Evolutionary conservation across 1,139 yeast species (phyloP).

Genomic region (Yamadazyma oceani): DNA sequence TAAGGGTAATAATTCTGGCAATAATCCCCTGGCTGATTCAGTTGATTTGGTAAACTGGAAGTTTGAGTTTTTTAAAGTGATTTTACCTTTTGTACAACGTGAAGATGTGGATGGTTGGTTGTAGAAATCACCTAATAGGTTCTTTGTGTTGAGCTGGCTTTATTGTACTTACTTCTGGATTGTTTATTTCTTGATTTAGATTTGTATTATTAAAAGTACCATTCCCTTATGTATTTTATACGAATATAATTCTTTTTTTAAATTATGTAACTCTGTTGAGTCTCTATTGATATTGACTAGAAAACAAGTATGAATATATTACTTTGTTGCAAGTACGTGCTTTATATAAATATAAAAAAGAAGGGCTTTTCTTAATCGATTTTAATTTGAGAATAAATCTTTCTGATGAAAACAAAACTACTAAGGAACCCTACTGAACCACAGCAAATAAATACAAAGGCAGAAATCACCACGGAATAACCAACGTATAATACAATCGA

Average conservation of each 20-base stretch:
- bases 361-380: slow-evolving; percentile 65
- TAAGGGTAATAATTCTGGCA: slow-evolving; percentile 1
- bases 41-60: slow-evolving; percentile 28
- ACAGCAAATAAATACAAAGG: slow-evolving; percentile 74
- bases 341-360: no score
- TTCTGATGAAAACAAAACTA: slow-evolving; percentile 71
- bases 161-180: no score
- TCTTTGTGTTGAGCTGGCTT: no score
- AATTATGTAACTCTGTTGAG: no score
- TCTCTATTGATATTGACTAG: no score
- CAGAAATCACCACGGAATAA: slow-evolving; percentile 74
- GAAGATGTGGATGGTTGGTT: slow-evolving; percentile 43
- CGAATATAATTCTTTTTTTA: no score
- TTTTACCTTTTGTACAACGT: slow-evolving; percentile 32
- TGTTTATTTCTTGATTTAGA: background rate
- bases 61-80: slow-evolving; percentile 22
- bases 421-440: slow-evolving; percentile 87
- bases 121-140: no score
- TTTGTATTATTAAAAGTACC: slow-evolving; percentile 2
- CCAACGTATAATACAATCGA: slow-evolving; percentile 82
- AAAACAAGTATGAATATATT: no score
- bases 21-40: slow-evolving; percentile 6
- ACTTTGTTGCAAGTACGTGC: no score
- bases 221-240: no score
- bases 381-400: slow-evolving; percentile 81